Percentiles rank a stretch among this genome's conserved stretches.
Conservation (phyloP, 2,329 filamentous ascomycete species). For the Arthrobotrys sphaeroides region DNA sequence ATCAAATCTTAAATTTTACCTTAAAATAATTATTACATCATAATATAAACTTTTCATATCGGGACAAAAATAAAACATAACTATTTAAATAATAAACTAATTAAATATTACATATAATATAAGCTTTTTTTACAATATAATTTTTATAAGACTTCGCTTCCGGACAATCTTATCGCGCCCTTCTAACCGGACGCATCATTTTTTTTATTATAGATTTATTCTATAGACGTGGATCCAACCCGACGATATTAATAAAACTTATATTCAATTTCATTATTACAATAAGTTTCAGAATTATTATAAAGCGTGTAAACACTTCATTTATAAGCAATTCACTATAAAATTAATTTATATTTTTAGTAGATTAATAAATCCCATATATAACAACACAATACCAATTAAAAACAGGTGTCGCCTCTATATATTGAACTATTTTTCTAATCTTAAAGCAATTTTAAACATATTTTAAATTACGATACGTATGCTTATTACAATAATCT, state of each 20-base stretch:
- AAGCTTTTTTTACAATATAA: constrained; percentile 8
- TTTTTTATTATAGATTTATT: constrained; percentile 14
- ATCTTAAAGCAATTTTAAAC: constrained; percentile 1
- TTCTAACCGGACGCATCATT: background rate
- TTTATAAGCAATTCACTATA: constrained; percentile 13
- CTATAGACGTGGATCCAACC: background rate
- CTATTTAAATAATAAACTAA: constrained; percentile 1
- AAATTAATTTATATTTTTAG: background rate
- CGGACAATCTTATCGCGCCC: constrained; percentile 7
- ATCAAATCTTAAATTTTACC: constrained; percentile 15
- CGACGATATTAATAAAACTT: constrained; percentile 1
- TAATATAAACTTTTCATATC: background rate
- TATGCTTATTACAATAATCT: constrained; percentile 5
- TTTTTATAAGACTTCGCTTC: constrained; percentile 1
- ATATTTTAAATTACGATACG: constrained; percentile 8
- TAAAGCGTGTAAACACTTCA: background rate
- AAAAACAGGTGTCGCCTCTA: background rate
- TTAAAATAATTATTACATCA: background rate
- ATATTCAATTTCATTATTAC: constrained; percentile 20
- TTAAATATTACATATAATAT: constrained; percentile 1
- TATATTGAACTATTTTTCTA: constrained; percentile 18
- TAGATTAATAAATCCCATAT: background rate
- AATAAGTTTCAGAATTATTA: constrained; percentile 12
- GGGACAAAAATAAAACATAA: background rate
- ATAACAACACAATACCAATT: constrained; percentile 8